Evolutionary conservation across 2,329 filamentous ascomycete genomes (phyloP).

Genomic region (Venturia effusa): DNA sequence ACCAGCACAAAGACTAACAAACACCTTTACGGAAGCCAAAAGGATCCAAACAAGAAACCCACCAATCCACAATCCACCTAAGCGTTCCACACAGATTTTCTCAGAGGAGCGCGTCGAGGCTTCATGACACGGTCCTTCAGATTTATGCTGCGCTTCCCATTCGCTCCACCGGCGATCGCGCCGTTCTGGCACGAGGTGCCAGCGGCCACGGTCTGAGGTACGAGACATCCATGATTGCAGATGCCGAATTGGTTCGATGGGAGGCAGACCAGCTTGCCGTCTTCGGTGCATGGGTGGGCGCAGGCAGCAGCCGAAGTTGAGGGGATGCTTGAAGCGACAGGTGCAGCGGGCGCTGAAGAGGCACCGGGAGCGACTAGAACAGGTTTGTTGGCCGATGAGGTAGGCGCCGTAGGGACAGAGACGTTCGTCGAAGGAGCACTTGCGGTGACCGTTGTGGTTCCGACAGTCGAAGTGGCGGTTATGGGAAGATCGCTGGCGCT

Average conservation of each 20-base stretch:
- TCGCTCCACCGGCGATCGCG: conserved; percentile 19
- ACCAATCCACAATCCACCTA: background rate
- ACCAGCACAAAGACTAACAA: background rate
- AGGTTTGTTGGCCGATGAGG: background rate
- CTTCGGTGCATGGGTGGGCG: background rate
- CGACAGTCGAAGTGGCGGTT: background rate
- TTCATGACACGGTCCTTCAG: background rate
- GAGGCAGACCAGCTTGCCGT: conserved; percentile 14
- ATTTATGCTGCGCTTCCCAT: background rate
- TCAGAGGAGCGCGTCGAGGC: background rate
- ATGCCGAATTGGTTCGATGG: conserved; percentile 13
- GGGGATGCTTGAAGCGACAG: background rate
- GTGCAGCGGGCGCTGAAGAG: background rate
- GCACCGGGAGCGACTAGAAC: background rate
- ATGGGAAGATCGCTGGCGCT: background rate
- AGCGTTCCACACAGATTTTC: background rate
- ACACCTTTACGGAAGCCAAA: background rate
- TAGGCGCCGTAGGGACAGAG: background rate
- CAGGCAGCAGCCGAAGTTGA: background rate
- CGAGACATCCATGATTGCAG: conserved; percentile 14
- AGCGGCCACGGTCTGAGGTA: conserved; percentile 24
- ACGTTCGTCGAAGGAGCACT: background rate
- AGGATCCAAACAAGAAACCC: background rate
- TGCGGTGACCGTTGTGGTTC: background rate
- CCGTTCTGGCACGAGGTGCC: conserved; percentile 35